phyloP scores from a whole-genome alignment of 2,329 filamentous ascomycete genomes.

The Botrytis pseudocinerea region DNA sequence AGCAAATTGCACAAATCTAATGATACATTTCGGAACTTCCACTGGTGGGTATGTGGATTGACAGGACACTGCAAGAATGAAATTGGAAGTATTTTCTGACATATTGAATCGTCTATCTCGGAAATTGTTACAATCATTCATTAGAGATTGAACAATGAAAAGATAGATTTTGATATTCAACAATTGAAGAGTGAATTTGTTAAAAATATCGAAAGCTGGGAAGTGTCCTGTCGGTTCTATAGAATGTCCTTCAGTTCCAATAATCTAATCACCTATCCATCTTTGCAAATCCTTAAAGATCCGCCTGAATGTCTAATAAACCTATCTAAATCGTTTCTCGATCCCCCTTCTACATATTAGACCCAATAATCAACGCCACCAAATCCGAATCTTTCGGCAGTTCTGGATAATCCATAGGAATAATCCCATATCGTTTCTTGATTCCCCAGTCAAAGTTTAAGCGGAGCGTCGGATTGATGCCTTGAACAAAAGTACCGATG shows the following conservation, averaged over 20 bases:
- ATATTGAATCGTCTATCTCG: too few relatives aligned
- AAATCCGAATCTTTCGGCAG: conserved; percentile 44
- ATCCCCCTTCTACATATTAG: conserved; percentile 41
- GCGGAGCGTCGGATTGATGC: conserved; percentile 46
- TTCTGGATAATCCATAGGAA: conserved; percentile 36
- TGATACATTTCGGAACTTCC: neutral
- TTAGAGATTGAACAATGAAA: too few relatives aligned
- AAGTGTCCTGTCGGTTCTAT: too few relatives aligned
- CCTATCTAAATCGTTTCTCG: neutral
- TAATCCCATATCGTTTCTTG: conserved; percentile 37
- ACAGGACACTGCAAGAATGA: too few relatives aligned
- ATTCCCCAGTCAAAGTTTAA: conserved; percentile 37
- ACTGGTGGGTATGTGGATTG: too few relatives aligned
- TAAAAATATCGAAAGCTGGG: too few relatives aligned
- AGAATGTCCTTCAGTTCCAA: neutral
- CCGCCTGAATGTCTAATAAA: neutral
- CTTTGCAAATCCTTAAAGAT: neutral
- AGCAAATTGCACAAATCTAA: neutral
- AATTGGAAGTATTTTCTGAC: too few relatives aligned
- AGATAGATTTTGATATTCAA: too few relatives aligned
- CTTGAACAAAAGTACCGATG: conserved; percentile 45
- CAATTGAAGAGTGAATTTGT: too few relatives aligned
- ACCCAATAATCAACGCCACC: conserved; percentile 44
- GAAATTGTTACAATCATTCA: too few relatives aligned
- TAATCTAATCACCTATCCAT: neutral